Percentiles rank a stretch among this genome's conserved stretches.
These are phyloP conservation scores for Exophiala sideris DNA, from an alignment of 2,329 filamentous ascomycete species.

Conservation along the genomic window DNA sequence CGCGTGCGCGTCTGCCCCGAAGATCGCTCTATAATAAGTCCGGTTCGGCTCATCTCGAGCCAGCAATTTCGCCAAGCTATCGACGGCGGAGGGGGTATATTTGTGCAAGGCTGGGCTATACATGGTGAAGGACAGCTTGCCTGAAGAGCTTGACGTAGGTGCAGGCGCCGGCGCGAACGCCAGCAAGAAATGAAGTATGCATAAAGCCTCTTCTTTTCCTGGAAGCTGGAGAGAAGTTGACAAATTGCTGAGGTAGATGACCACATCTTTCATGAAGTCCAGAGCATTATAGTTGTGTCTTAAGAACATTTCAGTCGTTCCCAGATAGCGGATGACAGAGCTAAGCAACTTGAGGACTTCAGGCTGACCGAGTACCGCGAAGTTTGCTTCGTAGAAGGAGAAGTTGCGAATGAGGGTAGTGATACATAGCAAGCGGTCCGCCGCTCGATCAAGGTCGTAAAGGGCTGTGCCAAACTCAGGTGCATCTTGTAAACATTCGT, in stretches of 20 bases:
- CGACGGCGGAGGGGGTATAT: conserved; percentile 85
- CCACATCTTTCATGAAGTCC: conserved; percentile 95
- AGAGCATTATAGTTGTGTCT: conserved; percentile 79
- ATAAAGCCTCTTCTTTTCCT: conserved; percentile 80
- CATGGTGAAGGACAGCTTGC: conserved; percentile 68
- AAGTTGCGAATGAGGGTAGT: conserved; percentile 90
- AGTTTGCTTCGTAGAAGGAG: conserved; percentile 80
- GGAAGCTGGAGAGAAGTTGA: conserved; percentile 76
- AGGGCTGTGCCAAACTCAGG: conserved; percentile 70
- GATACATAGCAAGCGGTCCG: conserved; percentile 82
- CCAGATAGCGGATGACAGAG: conserved; percentile 77
- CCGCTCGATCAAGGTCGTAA: conserved; percentile 80
- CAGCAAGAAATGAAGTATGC: conserved; percentile 81
- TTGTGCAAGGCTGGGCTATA: conserved; percentile 80
- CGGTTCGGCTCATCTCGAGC: conserved; percentile 92
- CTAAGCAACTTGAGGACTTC: conserved; percentile 79
- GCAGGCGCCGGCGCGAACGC: conserved; percentile 80
- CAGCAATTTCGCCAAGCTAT: conserved; percentile 84
- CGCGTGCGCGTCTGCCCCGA: conserved; percentile 66
- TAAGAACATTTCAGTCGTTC: conserved; percentile 82
- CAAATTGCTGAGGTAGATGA: conserved; percentile 86
- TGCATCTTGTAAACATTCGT: conserved; percentile 67
- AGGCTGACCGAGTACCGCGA: conserved; percentile 69
- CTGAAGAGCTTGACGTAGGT: conserved; percentile 55
- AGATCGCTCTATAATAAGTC: conserved; percentile 76